A percentile compares a stretch with the other conserved stretches of the same genome.
phyloP scores from a whole-genome alignment of 148 eudicot genomes.

The Rhododendron kiyosumense region DNA sequence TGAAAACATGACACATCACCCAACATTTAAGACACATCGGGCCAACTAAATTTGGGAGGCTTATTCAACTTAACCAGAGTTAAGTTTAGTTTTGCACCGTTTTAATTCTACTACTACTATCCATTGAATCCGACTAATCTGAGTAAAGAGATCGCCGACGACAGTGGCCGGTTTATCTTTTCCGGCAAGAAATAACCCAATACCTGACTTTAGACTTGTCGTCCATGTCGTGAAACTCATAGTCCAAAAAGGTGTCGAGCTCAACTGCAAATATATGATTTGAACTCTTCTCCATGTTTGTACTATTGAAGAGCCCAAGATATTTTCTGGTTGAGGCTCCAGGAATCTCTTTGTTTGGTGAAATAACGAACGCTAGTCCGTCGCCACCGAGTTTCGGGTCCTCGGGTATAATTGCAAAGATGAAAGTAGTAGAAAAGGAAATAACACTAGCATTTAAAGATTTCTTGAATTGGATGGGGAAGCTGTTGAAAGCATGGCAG shows the following conservation, averaged over 20 bases:
- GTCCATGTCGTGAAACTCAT: neutral
- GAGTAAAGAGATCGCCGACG: no score
- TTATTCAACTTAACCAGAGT: no score
- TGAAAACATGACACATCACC: no score
- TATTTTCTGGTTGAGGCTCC: neutral
- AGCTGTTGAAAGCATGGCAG: neutral
- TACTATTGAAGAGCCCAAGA: conserved; percentile 16
- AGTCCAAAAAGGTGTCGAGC: conserved; percentile 11
- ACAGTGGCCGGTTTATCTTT: no score
- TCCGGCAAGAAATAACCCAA: no score
- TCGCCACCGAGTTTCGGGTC: neutral
- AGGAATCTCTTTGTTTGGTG: conserved; percentile 4
- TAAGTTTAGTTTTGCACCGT: no score
- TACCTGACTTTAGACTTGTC: neutral
- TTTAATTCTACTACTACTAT: no score
- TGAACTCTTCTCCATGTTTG: neutral
- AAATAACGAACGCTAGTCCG: conserved; percentile 16
- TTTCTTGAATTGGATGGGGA: conserved; percentile 1
- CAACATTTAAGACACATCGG: no score
- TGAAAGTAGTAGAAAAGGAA: neutral
- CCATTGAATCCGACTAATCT: no score
- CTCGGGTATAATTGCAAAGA: neutral
- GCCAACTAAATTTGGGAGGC: no score
- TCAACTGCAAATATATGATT: conserved; percentile 22
- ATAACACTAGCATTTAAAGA: fast-evolving